Percentiles rank a stretch among this genome's conserved stretches.
Conservation (phyloP, 179 eudicot genomes). For the Corrigiola litoralis region DNA sequence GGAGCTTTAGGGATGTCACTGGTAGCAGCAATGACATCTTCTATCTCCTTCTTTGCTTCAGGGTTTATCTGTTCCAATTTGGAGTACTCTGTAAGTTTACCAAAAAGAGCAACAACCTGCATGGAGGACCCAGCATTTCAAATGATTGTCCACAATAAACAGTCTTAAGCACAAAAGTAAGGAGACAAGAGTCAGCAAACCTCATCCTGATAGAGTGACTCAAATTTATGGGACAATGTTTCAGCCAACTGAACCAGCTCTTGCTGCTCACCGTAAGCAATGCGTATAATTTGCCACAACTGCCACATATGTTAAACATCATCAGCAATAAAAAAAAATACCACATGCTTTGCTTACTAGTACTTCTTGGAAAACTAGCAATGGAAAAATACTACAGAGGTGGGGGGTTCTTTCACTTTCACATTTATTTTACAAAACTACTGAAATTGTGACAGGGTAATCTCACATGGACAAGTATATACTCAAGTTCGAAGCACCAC, state of each 20-base stretch:
- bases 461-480: background rate
- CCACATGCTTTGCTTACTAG: background rate
- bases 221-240: constrained; percentile 52
- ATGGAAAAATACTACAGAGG: no score
- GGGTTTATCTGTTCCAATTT: constrained; percentile 28
- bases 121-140: no score
- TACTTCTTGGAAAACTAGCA: no score
- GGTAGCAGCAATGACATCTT: constrained; percentile 42
- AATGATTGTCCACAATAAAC: background rate
- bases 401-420: background rate
- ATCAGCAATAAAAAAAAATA: constrained; percentile 14
- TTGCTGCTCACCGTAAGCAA: constrained; percentile 58
- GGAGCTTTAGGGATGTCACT: constrained; percentile 77
- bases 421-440: background rate
- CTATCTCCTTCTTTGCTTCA: constrained; percentile 54
- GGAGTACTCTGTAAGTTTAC: constrained; percentile 38
- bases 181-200: constrained; percentile 28
- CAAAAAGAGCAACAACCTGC: constrained; percentile 61
- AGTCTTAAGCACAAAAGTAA: background rate
- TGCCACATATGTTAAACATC: constrained; percentile 28
- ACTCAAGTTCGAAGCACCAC: background rate
- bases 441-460: background rate
- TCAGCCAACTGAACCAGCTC: constrained; percentile 58
- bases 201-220: constrained; percentile 71
- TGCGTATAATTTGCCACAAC: constrained; percentile 74